phyloP scores from a whole-genome alignment of 192 early-diverging fungal species.

The Backusella australiensis region DNA sequence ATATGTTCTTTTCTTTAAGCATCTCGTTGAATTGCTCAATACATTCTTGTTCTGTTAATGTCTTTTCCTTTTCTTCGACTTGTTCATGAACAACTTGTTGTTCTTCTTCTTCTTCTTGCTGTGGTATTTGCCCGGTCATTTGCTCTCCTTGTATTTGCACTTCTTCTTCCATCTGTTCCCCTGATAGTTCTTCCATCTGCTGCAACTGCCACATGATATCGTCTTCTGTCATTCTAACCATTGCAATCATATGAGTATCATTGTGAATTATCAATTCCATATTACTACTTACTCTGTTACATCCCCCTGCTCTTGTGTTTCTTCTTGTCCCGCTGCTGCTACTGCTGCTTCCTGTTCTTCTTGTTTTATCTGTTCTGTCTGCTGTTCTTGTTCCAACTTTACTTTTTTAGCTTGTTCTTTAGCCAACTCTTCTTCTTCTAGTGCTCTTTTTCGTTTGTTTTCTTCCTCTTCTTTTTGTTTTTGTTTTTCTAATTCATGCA shows the following conservation, averaged over 20 bases:
- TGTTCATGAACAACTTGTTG: neutral
- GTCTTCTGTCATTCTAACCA: constrained; percentile 56
- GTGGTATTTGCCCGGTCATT: constrained; percentile 15
- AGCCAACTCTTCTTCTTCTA: constrained; percentile 14
- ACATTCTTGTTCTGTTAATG: constrained; percentile 38
- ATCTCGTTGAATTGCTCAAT: constrained; percentile 46
- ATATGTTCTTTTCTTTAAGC: constrained; percentile 66
- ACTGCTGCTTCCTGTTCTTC: constrained; percentile 7
- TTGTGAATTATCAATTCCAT: neutral
- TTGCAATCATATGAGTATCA: neutral
- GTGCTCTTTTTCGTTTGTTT: neutral
- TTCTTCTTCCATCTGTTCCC: constrained; percentile 5
- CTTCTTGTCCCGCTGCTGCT: constrained; percentile 7
- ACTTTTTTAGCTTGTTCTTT: constrained; percentile 10
- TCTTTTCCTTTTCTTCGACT: constrained; percentile 21
- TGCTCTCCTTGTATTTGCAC: constrained; percentile 18
- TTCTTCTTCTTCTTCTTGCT: constrained; percentile 24
- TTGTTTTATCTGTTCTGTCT: constrained; percentile 18
- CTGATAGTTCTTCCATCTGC: constrained; percentile 35
- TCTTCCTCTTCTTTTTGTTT: constrained; percentile 21
- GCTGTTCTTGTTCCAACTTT: constrained; percentile 7
- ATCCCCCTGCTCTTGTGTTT: constrained; percentile 15
- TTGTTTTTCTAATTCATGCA: constrained; percentile 39
- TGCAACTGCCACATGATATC: constrained; percentile 62
- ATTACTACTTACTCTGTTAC: constrained; percentile 35